A percentile compares a stretch with the other conserved stretches of the same genome.
phyloP scores from a whole-genome alignment of 441 rosid species.

The Lepidium campestre region DNA sequence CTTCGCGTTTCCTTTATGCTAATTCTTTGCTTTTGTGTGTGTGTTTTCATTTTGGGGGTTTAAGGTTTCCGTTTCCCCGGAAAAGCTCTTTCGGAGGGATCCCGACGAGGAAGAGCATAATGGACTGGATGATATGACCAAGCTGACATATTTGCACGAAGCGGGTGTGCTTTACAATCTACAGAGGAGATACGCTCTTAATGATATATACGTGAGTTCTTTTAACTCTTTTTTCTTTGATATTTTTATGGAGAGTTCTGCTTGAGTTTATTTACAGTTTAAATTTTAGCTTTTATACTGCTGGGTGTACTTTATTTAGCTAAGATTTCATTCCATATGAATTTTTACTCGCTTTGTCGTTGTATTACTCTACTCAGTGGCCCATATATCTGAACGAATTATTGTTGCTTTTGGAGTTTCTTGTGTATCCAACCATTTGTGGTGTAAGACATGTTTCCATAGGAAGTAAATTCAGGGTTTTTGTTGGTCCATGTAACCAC shows the following conservation, averaged over 20 bases:
- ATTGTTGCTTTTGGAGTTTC: background rate
- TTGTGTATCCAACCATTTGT: background rate
- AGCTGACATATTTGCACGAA: constrained; percentile 86
- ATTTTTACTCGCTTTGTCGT: background rate
- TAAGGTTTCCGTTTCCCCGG: constrained; percentile 51
- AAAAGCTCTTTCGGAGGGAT: constrained; percentile 59
- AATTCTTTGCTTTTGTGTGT: background rate
- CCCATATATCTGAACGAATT: background rate
- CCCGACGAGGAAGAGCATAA: constrained; percentile 84
- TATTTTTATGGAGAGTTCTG: background rate
- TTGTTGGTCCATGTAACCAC: background rate
- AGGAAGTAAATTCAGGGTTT: background rate
- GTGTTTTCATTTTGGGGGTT: background rate
- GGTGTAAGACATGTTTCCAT: background rate
- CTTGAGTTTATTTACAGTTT: background rate
- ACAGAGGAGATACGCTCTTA: constrained; percentile 78
- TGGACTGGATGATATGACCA: constrained; percentile 99
- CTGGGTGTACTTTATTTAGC: background rate
- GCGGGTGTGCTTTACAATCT: constrained; percentile 89
- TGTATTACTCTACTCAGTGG: background rate
- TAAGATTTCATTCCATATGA: background rate
- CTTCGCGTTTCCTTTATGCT: background rate
- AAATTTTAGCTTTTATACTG: background rate
- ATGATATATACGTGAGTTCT: constrained; percentile 89
- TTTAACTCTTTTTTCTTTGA: background rate